phyloP scores from a whole-genome alignment of 2,329 filamentous ascomycete genomes.

The Cladosporium cucumerinum region DNA sequence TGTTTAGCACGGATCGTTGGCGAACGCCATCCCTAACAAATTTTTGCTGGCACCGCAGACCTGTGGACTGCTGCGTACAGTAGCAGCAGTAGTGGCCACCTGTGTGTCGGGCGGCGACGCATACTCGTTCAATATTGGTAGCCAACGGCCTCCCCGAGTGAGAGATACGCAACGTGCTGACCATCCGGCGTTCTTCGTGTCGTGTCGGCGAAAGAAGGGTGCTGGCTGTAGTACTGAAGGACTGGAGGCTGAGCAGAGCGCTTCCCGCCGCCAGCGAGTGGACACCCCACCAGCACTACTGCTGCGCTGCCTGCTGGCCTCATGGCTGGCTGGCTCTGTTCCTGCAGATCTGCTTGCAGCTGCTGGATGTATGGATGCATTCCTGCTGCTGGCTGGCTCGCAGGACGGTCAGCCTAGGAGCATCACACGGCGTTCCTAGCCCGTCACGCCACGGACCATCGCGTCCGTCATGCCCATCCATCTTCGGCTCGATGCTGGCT shows the following conservation, averaged over 20 bases:
- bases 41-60: constrained; percentile 4
- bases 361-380: background rate
- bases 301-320: no score
- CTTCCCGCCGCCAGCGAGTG: background rate
- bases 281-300: background rate
- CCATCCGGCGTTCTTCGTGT: constrained; percentile 1
- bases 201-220: background rate
- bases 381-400: constrained; percentile 4
- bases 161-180: background rate
- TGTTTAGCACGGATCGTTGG: constrained; percentile 8
- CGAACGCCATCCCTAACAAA: constrained; percentile 12
- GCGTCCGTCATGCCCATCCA: constrained; percentile 12
- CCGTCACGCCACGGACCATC: constrained; percentile 13
- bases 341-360: constrained; percentile 15
- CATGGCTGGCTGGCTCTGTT: constrained; percentile 7
- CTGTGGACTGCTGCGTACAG: background rate
- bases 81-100: background rate
- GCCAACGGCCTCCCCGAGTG: constrained; percentile 4
- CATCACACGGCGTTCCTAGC: constrained; percentile 14
- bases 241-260: constrained; percentile 7
- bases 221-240: background rate
- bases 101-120: background rate
- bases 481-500: constrained; percentile 3
- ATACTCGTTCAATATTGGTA: background rate
- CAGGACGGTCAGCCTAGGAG: constrained; percentile 8